Evolutionary conservation across 1,284 basidiomycete genomes (phyloP), one percentile per base, ranked within the genome.

Genomic region (Ustilago cynodontis): DNA sequence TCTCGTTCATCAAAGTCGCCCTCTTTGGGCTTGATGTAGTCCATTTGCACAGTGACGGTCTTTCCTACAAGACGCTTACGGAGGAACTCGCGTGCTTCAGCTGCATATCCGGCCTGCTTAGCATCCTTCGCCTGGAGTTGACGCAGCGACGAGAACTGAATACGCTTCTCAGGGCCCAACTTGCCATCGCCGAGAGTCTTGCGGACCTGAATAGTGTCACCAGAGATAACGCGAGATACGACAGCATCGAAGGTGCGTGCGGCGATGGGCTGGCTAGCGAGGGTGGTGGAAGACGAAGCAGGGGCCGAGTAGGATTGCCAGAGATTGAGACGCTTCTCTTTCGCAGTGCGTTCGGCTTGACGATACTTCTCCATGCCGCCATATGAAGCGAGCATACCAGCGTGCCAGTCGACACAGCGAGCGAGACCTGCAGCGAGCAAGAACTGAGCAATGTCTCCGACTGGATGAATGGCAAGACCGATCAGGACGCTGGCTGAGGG

Each of bases 371-470:
- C 84, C 79, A 84, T 84, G 60, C 81, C 79, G 22, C 82, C 82
- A 88, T 68, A 89, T 89, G 2, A 93, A 90, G 45, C 66, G 47
- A 99, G 90, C 89, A 98, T 93, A 35, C 95, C 96, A 14, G 95
- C 95, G 86, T 99, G 96, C 95, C 96, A 98, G 85, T 97, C 95
- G 67, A 98, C 93, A 59, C 97, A 90, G 67, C 94, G 92, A 13
- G 95, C 96, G 3, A 98, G 89, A 55, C 96, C 95, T 51, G 91
- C 91, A 3, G 90, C 90, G 20, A 95, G 91, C 52, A 99, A 89
- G 86, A 93, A 92, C 81, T 96, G 94, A 18, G 95, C 94, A 57
- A 99, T 93, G 86, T 98, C 96, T 20, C 96, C 95, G 29, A 92
- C 93, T 14, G 95, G 94, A 84, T 98, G 96, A 31, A 94, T 88